A percentile compares a stretch with the other conserved stretches of the same genome.
Conservation (phyloP, 352 stramenopile genomes). For the Poterioochromonas sp. region DNA sequence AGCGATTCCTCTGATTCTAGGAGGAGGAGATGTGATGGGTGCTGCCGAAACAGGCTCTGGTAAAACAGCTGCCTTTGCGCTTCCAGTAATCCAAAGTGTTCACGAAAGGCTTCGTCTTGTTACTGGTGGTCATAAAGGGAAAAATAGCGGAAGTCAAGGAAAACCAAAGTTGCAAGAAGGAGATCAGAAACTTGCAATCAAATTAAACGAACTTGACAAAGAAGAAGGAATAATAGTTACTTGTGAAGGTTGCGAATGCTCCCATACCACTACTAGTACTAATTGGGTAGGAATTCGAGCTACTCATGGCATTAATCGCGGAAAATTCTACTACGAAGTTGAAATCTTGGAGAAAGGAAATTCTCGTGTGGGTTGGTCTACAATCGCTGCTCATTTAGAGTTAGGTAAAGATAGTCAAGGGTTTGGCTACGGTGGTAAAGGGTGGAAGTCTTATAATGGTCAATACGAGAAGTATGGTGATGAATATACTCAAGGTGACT, state of each 20-base stretch:
- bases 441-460: conserved; percentile 72
- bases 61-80: conserved; percentile 85
- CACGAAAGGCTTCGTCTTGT: conserved; percentile 35
- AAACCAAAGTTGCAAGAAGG: background rate
- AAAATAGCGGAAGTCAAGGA: conserved; percentile 41
- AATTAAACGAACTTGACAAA: conserved; percentile 37
- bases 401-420: conserved; percentile 71
- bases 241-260: background rate
- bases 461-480: conserved; percentile 72
- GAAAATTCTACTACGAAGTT: conserved; percentile 41
- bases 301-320: conserved; percentile 26
- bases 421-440: conserved; percentile 80
- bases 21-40: conserved; percentile 72
- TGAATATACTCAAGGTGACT: conserved; percentile 67
- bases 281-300: conserved; percentile 32
- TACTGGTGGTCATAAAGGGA: conserved; percentile 47
- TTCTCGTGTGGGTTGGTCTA: conserved; percentile 50
- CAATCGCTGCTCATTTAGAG: conserved; percentile 42
- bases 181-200: conserved; percentile 3
- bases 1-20: conserved; percentile 75
- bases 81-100: conserved; percentile 80
- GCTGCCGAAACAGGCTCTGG: conserved; percentile 77
- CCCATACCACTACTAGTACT: background rate
- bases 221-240: background rate
- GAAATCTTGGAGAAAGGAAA: conserved; percentile 39